These are phyloP conservation scores for Calocera cornea DNA, from an alignment of 768 basidiomycete species.

Conservation along the genomic window DNA sequence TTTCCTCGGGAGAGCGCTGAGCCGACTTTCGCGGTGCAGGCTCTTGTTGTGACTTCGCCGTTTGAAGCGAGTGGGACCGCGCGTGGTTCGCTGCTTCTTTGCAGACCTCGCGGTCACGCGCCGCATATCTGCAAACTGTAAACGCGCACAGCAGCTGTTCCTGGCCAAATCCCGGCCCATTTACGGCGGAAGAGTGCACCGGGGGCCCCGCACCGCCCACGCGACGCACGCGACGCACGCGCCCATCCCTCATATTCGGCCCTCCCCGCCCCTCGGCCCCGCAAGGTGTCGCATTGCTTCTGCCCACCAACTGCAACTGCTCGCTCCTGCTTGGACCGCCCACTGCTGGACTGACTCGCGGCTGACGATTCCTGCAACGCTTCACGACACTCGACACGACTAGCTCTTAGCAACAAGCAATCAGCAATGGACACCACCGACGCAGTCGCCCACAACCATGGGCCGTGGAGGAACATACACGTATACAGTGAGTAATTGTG, in stretches of 20 bases:
- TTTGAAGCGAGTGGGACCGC: neutral
- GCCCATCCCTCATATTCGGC: neutral
- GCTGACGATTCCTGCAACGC: too few relatives aligned
- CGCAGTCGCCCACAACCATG: neutral
- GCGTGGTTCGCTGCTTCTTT: neutral
- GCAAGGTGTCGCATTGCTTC: too few relatives aligned
- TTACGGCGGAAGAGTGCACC: neutral
- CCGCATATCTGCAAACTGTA: too few relatives aligned
- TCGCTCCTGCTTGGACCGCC: too few relatives aligned
- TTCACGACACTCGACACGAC: too few relatives aligned
- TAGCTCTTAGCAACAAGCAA: neutral
- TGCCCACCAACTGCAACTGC: too few relatives aligned
- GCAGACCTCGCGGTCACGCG: neutral
- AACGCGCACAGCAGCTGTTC: neutral
- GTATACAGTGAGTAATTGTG: constrained; percentile 42
- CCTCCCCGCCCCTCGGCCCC: neutral
- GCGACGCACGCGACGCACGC: neutral
- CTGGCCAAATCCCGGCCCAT: neutral
- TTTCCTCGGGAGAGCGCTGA: neutral
- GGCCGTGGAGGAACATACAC: constrained; percentile 41
- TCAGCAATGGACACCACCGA: neutral
- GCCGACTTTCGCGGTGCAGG: neutral
- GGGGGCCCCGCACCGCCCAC: neutral
- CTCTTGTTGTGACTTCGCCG: neutral
- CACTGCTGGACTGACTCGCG: too few relatives aligned